phyloP scores from a whole-genome alignment of 371 early-diverging fungal species.

The Mycotypha africana region DNA sequence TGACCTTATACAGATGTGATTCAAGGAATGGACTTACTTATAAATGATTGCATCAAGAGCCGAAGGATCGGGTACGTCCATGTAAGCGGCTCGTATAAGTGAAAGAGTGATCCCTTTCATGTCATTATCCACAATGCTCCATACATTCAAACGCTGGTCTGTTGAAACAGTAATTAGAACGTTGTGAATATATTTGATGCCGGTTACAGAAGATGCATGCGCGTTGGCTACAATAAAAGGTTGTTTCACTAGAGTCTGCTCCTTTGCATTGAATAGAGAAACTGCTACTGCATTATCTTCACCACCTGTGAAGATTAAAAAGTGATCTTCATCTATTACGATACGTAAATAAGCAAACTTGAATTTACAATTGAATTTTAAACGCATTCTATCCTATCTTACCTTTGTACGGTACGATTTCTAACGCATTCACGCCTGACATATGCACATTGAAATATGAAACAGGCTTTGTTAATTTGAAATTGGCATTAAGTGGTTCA shows the following conservation, averaged over 20 bases:
- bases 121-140: constrained; percentile 25
- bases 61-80: constrained; percentile 61
- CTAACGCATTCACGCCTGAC: constrained; percentile 54
- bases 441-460: constrained; percentile 36
- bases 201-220: constrained; percentile 56
- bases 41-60: constrained; percentile 39
- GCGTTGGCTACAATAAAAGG: constrained; percentile 36
- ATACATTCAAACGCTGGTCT: constrained; percentile 53
- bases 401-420: constrained; percentile 22
- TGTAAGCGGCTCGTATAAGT: constrained; percentile 33
- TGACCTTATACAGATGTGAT: background rate
- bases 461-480: constrained; percentile 28
- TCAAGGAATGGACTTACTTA: constrained; percentile 20
- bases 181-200: constrained; percentile 30
- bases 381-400: background rate
- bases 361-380: background rate
- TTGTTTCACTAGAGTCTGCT: constrained; percentile 1
- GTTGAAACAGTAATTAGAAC: constrained; percentile 44
- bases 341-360: background rate
- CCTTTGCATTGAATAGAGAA: constrained; percentile 10
- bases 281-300: constrained; percentile 56
- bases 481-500: constrained; percentile 25
- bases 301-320: constrained; percentile 49
- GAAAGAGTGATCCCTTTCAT: constrained; percentile 16
- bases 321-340: constrained; percentile 4